Evolutionary conservation across 768 basidiomycete genomes (phyloP).

Genomic region (Tephrocybe rancida): DNA sequence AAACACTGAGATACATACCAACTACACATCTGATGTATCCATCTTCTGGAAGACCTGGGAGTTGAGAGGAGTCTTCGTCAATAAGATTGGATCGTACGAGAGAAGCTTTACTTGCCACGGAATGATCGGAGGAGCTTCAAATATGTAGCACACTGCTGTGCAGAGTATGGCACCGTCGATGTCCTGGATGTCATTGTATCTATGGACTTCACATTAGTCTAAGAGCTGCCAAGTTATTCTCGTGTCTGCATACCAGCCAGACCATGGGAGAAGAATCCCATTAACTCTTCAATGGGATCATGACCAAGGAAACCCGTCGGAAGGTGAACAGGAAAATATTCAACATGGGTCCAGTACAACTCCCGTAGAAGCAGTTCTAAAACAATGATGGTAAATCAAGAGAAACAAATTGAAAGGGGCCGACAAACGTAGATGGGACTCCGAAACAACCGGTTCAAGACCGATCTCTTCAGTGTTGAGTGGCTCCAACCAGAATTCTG

Average conservation of each 20-base stretch:
- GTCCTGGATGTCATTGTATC: conserved; percentile 63
- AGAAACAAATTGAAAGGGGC: too few species aligned
- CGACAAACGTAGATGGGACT: conserved; percentile 55
- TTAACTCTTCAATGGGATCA: conserved; percentile 46
- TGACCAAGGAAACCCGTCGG: conserved; percentile 32
- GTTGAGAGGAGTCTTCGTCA: too few species aligned
- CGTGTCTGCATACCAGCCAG: conserved; percentile 44
- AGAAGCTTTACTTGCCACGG: conserved; percentile 43
- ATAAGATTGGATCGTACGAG: too few species aligned
- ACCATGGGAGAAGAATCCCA: conserved; percentile 56
- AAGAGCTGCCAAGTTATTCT: not conserved
- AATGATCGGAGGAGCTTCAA: conserved; percentile 48
- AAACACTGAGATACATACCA: conserved; percentile 28
- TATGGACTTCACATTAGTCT: conserved; percentile 14
- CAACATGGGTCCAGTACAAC: conserved; percentile 65
- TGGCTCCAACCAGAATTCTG: conserved; percentile 57
- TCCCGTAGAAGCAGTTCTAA: conserved; percentile 51
- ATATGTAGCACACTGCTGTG: conserved; percentile 48
- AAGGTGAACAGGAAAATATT: conserved; percentile 65
- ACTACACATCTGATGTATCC: conserved; percentile 47
- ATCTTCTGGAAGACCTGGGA: conserved; percentile 34
- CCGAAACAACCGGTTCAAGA: conserved; percentile 46
- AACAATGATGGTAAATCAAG: too few species aligned
- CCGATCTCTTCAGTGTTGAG: conserved; percentile 43
- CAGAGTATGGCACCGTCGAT: conserved; percentile 63